Evolutionary conservation across 2,329 filamentous ascomycete genomes (phyloP), one percentile per base, ranked within the genome.

Genomic region (Lachnellula occidentalis): DNA sequence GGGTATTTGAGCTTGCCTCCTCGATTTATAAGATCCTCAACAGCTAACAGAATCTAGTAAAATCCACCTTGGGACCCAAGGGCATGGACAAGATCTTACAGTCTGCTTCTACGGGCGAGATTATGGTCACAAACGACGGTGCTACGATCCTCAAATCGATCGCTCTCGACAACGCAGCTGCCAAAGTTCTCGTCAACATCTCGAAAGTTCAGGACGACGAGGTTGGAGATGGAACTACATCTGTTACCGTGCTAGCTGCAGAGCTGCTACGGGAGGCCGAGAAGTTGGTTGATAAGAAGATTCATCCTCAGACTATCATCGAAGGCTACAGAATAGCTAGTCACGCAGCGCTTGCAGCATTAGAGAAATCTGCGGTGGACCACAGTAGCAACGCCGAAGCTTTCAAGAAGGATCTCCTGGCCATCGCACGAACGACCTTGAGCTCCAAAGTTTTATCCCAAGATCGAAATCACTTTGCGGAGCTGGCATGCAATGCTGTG

Each of bases 151-250:
- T 99, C 61, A 99, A 99, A 76, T 90, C 92, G 51, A 99, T 99
- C 73, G 94, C 94, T 43, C 87, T 99, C 69, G 94, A 99, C 74
- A 99, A 99, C 71, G 94, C 94, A 43, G 94, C 94, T 21, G 94
- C 94, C 52, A 99, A 99, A 77, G 94, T 99, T 5, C 81, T 99
- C 43, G 94, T 99, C 70, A 99, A 99, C 73, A 97, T 99, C 67
- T 97, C 92, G 60, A 99, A 99, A 76, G 94, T 99, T 5, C 94
- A 99, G 72, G 94, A 99, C 69, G 94, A 99, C 71, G 94, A 99
- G 73, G 92, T 99, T 22, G 94, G 94, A 69, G 94, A 99, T 71
- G 94, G 94, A 56, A 99, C 94, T 45, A 99, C 94, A 21, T 97
- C 92, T n/a, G 94, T 99, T 54, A 87, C 94, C 43, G 94, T 99